Evolutionary conservation across 805 yeast species (phyloP).

Genomic region (Debaryomyces hansenii): DNA sequence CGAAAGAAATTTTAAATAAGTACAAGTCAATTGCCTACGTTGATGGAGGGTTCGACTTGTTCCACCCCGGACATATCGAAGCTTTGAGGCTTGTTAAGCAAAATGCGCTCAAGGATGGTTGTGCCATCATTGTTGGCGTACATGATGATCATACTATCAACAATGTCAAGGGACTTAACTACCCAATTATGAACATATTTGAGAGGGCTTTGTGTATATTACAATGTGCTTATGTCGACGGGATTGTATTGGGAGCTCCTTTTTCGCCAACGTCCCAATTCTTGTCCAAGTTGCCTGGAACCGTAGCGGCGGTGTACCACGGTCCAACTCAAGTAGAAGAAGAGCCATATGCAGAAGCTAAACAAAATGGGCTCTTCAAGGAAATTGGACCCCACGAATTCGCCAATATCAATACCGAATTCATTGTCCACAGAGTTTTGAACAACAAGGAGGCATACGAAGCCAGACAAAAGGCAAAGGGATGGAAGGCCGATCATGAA

Average conservation of each 20-base stretch:
- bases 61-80: conserved; percentile 90
- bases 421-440: conserved; percentile 75
- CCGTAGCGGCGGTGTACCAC: conserved; percentile 47
- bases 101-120: conserved; percentile 31
- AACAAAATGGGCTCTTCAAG: conserved; percentile 34
- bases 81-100: conserved; percentile 53
- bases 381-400: conserved; percentile 56
- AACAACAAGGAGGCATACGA: conserved; percentile 68
- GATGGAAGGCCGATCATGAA: conserved; percentile 65
- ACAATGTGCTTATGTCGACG: conserved; percentile 85
- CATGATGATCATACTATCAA: conserved; percentile 60
- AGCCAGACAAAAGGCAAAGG: conserved; percentile 84
- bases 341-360: conserved; percentile 37
- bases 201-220: conserved; percentile 86
- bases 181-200: conserved; percentile 83
- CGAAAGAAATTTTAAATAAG: conserved; percentile 13
- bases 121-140: conserved; percentile 66
- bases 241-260: conserved; percentile 72
- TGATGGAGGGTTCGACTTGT: conserved; percentile 87
- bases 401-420: conserved; percentile 63
- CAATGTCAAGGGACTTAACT: conserved; percentile 56
- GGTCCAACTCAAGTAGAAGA: conserved; percentile 52
- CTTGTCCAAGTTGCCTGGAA: conserved; percentile 38
- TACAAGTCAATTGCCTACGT: conserved; percentile 49
- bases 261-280: conserved; percentile 44